Conservation (phyloP, 805 yeast species). For the Wickerhamiella occidentalis region DNA sequence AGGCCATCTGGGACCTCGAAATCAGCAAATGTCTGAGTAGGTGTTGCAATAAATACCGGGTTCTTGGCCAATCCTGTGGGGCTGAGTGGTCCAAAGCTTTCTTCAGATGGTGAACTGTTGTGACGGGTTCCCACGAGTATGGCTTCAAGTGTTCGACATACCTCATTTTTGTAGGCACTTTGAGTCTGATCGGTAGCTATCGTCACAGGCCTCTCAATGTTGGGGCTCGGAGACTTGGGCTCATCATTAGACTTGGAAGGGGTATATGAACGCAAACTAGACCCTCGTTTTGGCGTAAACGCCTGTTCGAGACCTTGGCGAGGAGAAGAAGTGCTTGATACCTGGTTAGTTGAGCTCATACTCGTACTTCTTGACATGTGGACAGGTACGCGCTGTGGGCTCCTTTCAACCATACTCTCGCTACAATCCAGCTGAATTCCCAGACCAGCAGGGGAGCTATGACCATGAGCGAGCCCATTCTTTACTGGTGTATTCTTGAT, state of each 20-base stretch:
- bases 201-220: not conserved
- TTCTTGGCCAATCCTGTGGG: slow-evolving; percentile 2
- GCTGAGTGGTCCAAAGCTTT: slow-evolving; percentile 1
- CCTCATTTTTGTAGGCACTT: slow-evolving; percentile 4
- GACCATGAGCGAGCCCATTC: not conserved
- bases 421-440: not conserved
- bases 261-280: not conserved
- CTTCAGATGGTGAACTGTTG: not conserved
- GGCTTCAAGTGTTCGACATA: slow-evolving; percentile 4
- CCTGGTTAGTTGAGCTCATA: not conserved
- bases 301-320: not conserved
- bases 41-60: slow-evolving; percentile 10
- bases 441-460: not conserved
- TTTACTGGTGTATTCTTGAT: not conserved
- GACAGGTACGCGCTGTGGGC: not conserved
- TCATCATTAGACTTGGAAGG: not conserved
- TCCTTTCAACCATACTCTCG: not conserved
- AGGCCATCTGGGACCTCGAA: not conserved
- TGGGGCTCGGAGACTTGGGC: not conserved
- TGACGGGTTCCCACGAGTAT: slow-evolving; percentile 1
- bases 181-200: not conserved
- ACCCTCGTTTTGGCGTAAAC: not conserved
- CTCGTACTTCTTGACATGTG: not conserved
- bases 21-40: not conserved
- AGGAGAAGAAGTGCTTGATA: not conserved